Evolutionary conservation across 2,329 filamentous ascomycete genomes (phyloP).

Genomic region (Cladosporium velox): DNA sequence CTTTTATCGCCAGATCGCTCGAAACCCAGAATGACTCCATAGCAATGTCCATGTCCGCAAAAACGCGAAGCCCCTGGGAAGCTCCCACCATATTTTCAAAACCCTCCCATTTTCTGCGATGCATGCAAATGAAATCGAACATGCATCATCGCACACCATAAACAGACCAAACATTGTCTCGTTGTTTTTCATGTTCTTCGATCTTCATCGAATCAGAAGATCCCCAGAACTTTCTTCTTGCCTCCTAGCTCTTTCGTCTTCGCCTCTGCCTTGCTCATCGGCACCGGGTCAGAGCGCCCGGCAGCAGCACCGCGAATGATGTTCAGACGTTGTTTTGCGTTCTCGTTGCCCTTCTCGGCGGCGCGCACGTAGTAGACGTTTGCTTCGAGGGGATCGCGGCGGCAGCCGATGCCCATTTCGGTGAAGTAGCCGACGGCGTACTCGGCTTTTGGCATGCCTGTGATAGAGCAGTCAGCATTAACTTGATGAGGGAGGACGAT

Average conservation of each 20-base stretch:
- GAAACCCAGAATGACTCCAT: not conserved
- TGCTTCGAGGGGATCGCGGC: conserved; percentile 89
- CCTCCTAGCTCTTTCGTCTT: conserved; percentile 35
- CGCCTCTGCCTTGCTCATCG: conserved; percentile 38
- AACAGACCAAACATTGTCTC: not conserved
- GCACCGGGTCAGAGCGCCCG: conserved; percentile 49
- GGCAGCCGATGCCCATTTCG: conserved; percentile 96
- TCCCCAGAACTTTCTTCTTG: conserved; percentile 37
- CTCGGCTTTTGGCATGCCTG: conserved; percentile 71
- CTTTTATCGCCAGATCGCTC: not conserved
- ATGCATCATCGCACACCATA: not conserved
- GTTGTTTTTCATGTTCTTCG: not conserved
- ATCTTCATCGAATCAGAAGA: conserved; percentile 28
- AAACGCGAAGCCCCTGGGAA: not conserved
- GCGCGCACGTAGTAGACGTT: conserved; percentile 99
- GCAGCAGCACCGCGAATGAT: conserved; percentile 83
- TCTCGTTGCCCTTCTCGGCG: conserved; percentile 86
- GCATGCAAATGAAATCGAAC: not conserved
- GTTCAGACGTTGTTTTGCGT: conserved; percentile 81
- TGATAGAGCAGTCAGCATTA: not conserved
- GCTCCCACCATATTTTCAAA: not conserved
- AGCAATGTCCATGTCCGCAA: not conserved
- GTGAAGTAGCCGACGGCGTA: conserved; percentile 97
- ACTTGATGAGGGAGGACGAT: not conserved
- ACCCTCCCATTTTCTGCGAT: not conserved